Percentiles rank a stretch among this genome's conserved stretches.
Evolutionary conservation across 257 asterid species (phyloP).

Genomic region (Capsicum pubescens): DNA sequence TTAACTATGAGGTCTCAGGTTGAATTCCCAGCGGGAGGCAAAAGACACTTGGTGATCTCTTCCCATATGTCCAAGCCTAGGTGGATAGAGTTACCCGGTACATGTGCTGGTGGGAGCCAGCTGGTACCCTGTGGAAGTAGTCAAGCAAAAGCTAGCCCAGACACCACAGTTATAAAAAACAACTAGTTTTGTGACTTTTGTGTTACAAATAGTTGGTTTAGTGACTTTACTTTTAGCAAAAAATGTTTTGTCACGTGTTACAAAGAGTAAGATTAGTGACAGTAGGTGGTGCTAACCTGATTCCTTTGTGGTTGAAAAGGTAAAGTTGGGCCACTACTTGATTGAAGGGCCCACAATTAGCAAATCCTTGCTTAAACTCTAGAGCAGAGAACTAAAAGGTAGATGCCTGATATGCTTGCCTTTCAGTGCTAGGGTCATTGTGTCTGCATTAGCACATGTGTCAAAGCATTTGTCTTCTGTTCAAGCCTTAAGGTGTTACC

Average conservation of each 20-base stretch:
- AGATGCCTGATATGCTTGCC: background rate
- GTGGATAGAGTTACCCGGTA: background rate
- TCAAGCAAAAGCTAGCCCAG: background rate
- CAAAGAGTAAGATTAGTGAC: background rate
- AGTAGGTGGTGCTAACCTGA: background rate
- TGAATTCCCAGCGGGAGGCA: background rate
- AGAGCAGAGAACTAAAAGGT: background rate
- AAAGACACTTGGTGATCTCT: background rate
- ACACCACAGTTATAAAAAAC: background rate
- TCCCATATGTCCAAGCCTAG: background rate
- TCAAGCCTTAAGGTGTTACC: background rate
- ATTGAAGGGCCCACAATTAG: background rate
- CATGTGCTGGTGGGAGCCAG: background rate
- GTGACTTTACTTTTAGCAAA: background rate
- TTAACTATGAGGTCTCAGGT: background rate
- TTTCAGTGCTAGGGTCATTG: background rate
- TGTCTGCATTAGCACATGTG: background rate
- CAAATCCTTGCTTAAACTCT: background rate
- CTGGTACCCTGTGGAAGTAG: background rate
- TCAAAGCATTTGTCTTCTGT: background rate
- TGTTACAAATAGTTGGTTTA: background rate
- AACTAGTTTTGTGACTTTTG: background rate
- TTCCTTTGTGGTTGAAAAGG: slow-evolving; percentile 1
- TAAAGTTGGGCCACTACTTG: background rate
- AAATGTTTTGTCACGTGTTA: background rate